Base-by-base conservation (phyloP, 306 rosid genomes). In the cucumber (Cucumis sativus) region DNA sequence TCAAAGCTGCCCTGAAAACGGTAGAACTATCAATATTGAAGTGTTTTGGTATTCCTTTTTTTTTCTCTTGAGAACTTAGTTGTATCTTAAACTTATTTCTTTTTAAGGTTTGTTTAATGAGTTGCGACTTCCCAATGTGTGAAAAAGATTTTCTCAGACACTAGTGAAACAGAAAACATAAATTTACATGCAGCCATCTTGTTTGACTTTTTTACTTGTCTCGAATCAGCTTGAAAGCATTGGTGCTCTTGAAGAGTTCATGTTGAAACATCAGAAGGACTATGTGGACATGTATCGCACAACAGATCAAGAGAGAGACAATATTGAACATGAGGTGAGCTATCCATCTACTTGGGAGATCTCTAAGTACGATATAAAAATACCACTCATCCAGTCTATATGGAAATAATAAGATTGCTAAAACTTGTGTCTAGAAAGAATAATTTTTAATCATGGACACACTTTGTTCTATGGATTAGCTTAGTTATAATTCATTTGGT, bases 311-410 rank as follows among this genome's bases (percentile, higher is more conserved):
- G 99, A 95, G 85, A 90, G 97, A 87, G 99, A 95, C 77, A 88
- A 89, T 92, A 95, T 95, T 80, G 99, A 95, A 80, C 93, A 92
- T 62, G 97, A 95, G 88, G 99, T 95, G 86, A 89, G 96, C 82
- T 45, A 10, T 77, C 39, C 21, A 35, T 58, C 67, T 68, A 55
- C 57, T 28, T 28, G 30, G 30, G 30, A 28, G 35, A 16, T 72
- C n/a, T 21, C 35, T 68, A 5, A 20, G 56, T 20, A 40, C 73
- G 11, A 40, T 41, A 67, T 40, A 4, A 41, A 5, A 66, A 61
- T 28, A 28, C 67, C 52, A 47, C 52, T 47, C 52, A 2, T 1
- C 52, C 1, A 64, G 47, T 37, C 71, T 37, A 35, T 5, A 65
- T 65, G 49, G 25, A 65, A 16, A 70, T 47, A 69, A 43, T 45